Evolutionary conservation across 352 stramenopile genomes (phyloP), one percentile per base, ranked within the genome.

Genomic region (Pythium aquatile): DNA sequence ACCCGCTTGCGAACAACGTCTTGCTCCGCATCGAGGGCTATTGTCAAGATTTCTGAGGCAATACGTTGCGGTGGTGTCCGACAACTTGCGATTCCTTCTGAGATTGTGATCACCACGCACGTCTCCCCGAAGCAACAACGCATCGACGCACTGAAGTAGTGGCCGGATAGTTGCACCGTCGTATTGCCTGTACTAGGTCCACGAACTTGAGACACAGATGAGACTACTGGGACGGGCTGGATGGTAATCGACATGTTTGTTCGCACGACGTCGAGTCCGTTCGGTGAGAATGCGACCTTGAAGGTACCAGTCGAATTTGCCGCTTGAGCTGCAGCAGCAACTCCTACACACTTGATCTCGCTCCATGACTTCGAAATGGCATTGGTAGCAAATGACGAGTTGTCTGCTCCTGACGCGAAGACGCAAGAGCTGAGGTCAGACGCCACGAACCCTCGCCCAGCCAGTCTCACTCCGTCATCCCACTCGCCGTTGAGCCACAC

Each of bases 71-170:
- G 49, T 11, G 63, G 63, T 13, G 63, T 65, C 5, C 28, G 7
- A 17, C 65, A 71, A 10, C 14, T 7, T 8, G 4, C 52, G 28
- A 7, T n/a, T 16, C 33, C 3, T 30, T 28, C 17, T 6, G 16
- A 59, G 14, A 64, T 10, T 10, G 17, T n/a, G 1, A 81, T 29
- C 14, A 55, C 63, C 16, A 63, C 49, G 47, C 80, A 89, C 3
- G 55, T 16, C n/a, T 55, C 53, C 5, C 47, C 76, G 66, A 89
- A 87, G 46, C 78, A 89, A 58, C 80, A 89, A 1, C 54, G 55
- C 66, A 81, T 77, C 0, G 66, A 58, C 14, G 57, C 46, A 1
- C 33, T 32, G 17, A 85, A 71, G 33, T 74, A 26, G 9, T 56
- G 30, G 3, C 74, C 76, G 20, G 32, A 26, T 8, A 90, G 16